Evolutionary conservation across 306 rosid species (phyloP).

Genomic region (Chamaecrista fasciculata): DNA sequence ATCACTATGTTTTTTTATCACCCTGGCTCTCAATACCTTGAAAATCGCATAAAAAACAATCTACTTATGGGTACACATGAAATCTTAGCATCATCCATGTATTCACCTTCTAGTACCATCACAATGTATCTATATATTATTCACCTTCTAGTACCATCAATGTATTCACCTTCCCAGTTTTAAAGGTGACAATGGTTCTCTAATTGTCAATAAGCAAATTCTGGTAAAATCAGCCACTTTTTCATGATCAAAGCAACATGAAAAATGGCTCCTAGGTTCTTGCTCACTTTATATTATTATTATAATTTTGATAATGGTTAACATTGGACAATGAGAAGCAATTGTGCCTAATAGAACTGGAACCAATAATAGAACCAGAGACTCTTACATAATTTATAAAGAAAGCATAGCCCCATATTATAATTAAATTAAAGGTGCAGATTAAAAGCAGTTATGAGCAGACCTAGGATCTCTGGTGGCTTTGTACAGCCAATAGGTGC

Average conservation of each 20-base stretch:
- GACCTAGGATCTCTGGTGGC: slow-evolving; percentile 96
- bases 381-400: background rate
- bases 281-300: background rate
- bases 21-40: background rate
- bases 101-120: background rate
- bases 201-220: background rate
- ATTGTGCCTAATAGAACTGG: background rate
- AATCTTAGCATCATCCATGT: background rate
- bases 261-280: background rate
- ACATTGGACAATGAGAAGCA: background rate
- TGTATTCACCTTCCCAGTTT: background rate
- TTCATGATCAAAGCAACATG: background rate
- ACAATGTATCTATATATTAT: background rate
- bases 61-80: background rate
- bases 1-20: background rate
- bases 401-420: slow-evolving; percentile 16
- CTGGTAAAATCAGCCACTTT: background rate
- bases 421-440: slow-evolving; percentile 21
- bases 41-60: background rate
- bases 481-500: slow-evolving; percentile 98
- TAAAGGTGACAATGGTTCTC: background rate
- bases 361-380: background rate
- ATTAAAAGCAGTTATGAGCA: slow-evolving; percentile 35
- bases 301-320: background rate
- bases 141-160: background rate